Percentiles rank a stretch among this genome's conserved stretches.
Evolutionary conservation across 108 stramenopile species (phyloP).

Genomic region (Cylindrotheca fusiformis): DNA sequence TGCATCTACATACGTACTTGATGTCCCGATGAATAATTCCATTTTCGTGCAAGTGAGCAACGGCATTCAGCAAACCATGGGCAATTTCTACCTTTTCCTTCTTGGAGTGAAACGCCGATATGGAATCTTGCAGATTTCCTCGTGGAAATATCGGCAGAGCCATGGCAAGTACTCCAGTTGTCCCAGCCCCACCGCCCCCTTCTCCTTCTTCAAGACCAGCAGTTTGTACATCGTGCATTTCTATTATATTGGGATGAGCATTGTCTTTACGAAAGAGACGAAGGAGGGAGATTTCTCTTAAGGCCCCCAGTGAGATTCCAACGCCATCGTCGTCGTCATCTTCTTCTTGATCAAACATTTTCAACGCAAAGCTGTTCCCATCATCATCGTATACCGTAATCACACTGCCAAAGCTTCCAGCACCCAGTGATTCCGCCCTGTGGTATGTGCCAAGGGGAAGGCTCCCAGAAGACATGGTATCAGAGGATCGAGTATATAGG

Average conservation of each 20-base stretch:
- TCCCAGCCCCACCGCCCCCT: conserved; percentile 58
- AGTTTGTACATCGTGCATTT: conserved; percentile 67
- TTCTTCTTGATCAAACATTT: conserved; percentile 60
- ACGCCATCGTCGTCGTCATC: conserved; percentile 36
- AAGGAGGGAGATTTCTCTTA: conserved; percentile 75
- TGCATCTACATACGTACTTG: conserved; percentile 42
- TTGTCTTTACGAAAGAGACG: conserved; percentile 66
- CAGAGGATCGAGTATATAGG: too few relatives aligned
- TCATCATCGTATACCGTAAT: conserved; percentile 82
- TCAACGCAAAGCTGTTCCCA: conserved; percentile 73
- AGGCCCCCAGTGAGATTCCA: conserved; percentile 58
- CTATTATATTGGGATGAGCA: conserved; percentile 71
- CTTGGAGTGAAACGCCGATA: conserved; percentile 17
- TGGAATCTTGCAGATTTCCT: conserved; percentile 52
- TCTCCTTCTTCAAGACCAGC: conserved; percentile 39
- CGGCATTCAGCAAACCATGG: conserved; percentile 68
- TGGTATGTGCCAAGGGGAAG: conserved; percentile 71
- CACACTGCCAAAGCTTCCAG: conserved; percentile 72
- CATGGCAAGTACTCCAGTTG: conserved; percentile 48
- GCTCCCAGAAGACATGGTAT: conserved; percentile 76
- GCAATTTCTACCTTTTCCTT: conserved; percentile 54
- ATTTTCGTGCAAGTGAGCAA: conserved; percentile 93
- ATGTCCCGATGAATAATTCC: conserved; percentile 97
- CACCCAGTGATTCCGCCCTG: conserved; percentile 64
- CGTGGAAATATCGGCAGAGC: conserved; percentile 66